A percentile compares a stretch with the other conserved stretches of the same genome.
phyloP scores from a whole-genome alignment of 2,329 filamentous ascomycete species.

The Dothistroma pini region DNA sequence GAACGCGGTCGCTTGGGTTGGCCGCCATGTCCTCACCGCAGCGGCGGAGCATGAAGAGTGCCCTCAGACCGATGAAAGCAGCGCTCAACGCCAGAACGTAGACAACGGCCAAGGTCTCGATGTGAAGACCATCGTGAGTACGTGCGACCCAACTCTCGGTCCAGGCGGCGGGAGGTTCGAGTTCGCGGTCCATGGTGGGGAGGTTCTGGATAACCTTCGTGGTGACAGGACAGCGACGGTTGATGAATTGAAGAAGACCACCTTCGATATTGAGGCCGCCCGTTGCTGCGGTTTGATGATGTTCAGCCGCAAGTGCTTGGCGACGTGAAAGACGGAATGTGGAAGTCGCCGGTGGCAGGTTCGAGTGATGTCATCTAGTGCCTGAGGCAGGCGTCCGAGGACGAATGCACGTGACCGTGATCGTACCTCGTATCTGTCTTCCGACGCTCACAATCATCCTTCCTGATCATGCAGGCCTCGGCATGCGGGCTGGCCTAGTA shows the following conservation, averaged over 20 bases:
- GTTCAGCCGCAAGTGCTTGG: background rate
- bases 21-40: constrained; percentile 5
- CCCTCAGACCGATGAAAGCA: constrained; percentile 3
- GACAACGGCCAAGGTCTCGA: constrained; percentile 1
- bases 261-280: background rate
- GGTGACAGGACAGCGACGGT: background rate
- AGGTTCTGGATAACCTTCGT: background rate
- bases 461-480: background rate
- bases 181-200: constrained; percentile 7
- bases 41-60: constrained; percentile 9
- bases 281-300: background rate
- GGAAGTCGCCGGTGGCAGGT: too few relatives aligned
- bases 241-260: background rate
- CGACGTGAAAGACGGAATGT: background rate
- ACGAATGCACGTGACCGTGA: too few relatives aligned
- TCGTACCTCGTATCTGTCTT: background rate
- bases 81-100: constrained; percentile 1
- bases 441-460: background rate
- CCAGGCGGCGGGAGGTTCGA: background rate
- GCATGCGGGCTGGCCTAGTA: background rate
- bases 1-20: constrained; percentile 9
- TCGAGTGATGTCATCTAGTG: too few relatives aligned
- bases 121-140: background rate
- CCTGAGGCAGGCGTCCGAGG: too few relatives aligned
- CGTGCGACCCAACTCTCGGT: constrained; percentile 2